phyloP scores from a whole-genome alignment of 2,329 filamentous ascomycete genomes.

The Aspergillus aculeatinus region DNA sequence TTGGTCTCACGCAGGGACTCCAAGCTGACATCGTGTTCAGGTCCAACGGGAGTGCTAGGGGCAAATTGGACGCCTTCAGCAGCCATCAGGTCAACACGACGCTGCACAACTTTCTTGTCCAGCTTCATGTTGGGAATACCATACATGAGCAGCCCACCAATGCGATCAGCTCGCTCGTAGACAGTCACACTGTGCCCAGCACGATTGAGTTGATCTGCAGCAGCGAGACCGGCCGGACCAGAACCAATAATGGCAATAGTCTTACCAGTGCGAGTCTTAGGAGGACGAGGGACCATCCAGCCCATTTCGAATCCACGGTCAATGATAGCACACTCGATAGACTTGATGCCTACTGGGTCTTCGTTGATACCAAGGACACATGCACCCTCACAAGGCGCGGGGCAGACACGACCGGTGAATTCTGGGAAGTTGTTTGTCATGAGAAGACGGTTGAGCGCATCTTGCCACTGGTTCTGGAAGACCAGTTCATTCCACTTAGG shows the following conservation, averaged over 20 bases:
- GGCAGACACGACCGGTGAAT: slow-evolving; percentile 95
- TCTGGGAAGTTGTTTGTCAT: slow-evolving; percentile 99
- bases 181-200: slow-evolving; percentile 85
- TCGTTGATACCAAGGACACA: slow-evolving; percentile 96
- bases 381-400: slow-evolving; percentile 92
- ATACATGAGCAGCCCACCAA: slow-evolving; percentile 94
- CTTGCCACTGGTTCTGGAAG: slow-evolving; percentile 75
- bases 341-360: slow-evolving; percentile 96
- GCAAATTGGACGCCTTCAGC: slow-evolving; percentile 82
- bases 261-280: slow-evolving; percentile 80
- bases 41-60: slow-evolving; percentile 73
- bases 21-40: slow-evolving; percentile 67
- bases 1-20: slow-evolving; percentile 70
- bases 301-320: slow-evolving; percentile 97
- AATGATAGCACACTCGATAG: slow-evolving; percentile 96
- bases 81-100: slow-evolving; percentile 92
- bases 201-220: slow-evolving; percentile 90
- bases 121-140: slow-evolving; percentile 99
- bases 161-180: slow-evolving; percentile 87
- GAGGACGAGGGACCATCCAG: slow-evolving; percentile 87
- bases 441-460: slow-evolving; percentile 84
- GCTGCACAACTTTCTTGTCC: slow-evolving; percentile 95
- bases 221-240: slow-evolving; percentile 84
- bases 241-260: slow-evolving; percentile 86
- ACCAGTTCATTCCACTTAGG: slow-evolving; percentile 93